Conservation (phyloP, 352 stramenopile genomes). For the Globisporangium apiculatum region DNA sequence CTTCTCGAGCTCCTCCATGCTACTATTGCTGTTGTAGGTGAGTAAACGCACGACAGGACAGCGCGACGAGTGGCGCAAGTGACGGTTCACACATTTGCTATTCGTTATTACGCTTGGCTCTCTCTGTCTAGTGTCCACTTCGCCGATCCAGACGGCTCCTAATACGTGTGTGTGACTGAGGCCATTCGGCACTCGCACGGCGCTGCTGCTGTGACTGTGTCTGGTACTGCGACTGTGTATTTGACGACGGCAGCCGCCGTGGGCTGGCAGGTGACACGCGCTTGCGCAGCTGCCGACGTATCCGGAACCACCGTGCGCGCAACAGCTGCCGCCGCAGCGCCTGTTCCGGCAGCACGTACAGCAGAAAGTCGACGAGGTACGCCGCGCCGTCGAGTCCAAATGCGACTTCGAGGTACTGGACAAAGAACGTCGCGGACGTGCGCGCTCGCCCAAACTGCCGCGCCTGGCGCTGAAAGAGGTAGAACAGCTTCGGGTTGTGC, state of each 20-base stretch:
- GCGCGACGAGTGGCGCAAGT: neutral
- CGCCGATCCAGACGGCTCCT: neutral
- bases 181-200: neutral
- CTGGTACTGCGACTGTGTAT: neutral
- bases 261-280: slow-evolving; percentile 28
- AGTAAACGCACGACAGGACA: neutral
- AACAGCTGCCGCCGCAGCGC: slow-evolving; percentile 57
- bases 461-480: slow-evolving; percentile 74
- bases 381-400: slow-evolving; percentile 63
- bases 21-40: neutral
- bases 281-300: slow-evolving; percentile 56
- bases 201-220: neutral
- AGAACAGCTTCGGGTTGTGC: slow-evolving; percentile 79
- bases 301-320: slow-evolving; percentile 51
- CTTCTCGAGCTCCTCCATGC: slow-evolving; percentile 41
- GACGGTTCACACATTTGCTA: no score
- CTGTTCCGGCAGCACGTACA: slow-evolving; percentile 68
- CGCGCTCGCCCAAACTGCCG: slow-evolving; percentile 65
- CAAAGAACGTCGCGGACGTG: slow-evolving; percentile 48
- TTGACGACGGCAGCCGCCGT: neutral
- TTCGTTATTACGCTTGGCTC: neutral
- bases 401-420: slow-evolving; percentile 76
- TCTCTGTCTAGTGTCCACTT: neutral
- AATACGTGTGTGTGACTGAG: neutral
- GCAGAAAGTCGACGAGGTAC: slow-evolving; percentile 79